phyloP scores from a whole-genome alignment of 805 yeast genomes.

The Scheffersomyces ergatensis region DNA sequence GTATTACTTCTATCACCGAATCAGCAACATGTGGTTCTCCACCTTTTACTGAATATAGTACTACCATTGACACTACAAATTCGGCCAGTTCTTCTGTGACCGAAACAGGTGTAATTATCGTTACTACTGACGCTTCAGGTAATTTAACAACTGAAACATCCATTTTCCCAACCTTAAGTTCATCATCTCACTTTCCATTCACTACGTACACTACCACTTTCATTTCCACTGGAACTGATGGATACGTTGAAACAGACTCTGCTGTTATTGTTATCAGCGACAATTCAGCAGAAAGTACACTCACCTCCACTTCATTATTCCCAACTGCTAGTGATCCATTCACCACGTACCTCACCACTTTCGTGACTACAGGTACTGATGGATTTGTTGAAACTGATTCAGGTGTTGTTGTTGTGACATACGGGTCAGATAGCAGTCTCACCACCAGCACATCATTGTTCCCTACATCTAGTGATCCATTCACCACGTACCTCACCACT shows the following conservation, averaged over 20 bases:
- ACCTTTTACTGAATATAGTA: constrained; percentile 2
- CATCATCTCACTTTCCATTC: too few relatives aligned
- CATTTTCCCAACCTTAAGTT: neutral
- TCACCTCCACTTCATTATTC: constrained; percentile 9
- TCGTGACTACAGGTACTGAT: constrained; percentile 5
- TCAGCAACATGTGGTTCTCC: constrained; percentile 3
- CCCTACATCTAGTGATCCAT: neutral
- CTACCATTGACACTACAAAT: constrained; percentile 1
- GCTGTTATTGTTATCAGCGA: constrained; percentile 14
- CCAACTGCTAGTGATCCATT: constrained; percentile 4
- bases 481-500: neutral
- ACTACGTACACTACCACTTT: constrained; percentile 2
- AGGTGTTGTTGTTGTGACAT: constrained; percentile 10
- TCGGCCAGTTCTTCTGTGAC: neutral
- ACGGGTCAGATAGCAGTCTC: constrained; percentile 7
- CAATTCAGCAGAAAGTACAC: constrained; percentile 11
- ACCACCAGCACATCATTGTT: neutral
- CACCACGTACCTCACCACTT: constrained; percentile 7
- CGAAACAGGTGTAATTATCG: constrained; percentile 3
- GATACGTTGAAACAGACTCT: constrained; percentile 10
- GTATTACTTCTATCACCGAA: neutral
- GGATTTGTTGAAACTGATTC: constrained; percentile 7
- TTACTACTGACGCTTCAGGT: neutral
- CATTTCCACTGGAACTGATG: constrained; percentile 1
- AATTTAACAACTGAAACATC: neutral